Evolutionary conservation across 225 moss, liverwort and hornwort genomes (phyloP), one percentile per base, ranked within the genome.

Genomic region (Marchantia polymorpha): DNA sequence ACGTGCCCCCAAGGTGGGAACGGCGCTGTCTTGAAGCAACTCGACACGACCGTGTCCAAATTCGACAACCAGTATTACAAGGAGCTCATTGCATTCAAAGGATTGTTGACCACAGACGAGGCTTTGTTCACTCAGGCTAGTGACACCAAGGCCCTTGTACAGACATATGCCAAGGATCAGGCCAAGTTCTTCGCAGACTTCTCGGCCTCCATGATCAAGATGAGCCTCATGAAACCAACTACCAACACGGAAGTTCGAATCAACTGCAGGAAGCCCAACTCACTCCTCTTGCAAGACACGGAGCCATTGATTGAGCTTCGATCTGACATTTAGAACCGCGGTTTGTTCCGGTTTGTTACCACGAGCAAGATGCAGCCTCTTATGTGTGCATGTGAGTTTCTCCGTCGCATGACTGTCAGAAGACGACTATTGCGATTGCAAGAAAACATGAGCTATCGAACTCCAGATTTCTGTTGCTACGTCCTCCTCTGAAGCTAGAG

Each of bases 11-110:
- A 20, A 64, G 17, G 11, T 0, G 51, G 72, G n/a, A 78, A 81
- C 50, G 47, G 47, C 23, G 77, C 75, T 27, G 77, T 86, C 30
- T 81, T 78, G 27, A 73, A 46, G 49, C 3, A 10, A 10, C 23
- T 84, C 22, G 88, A 86, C 66, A n/a, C 16, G 46, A 83, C 88
- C 20, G 53, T 73, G 10, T 82, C 63, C 3, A 79, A 22, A 3
- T 89, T 89, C 76, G 84, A 89, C 79, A 89, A 89, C 73, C 47
- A 26, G 7, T 88, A 88, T 78, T 88, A 73, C 81, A 78, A 73
- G 47, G 74, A 83, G 11, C 55, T 84, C 0, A 23, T 72, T 13
- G 14, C 16, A 3, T 25, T 31, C 67, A 66, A 76, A 13, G 83
- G 77, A 20, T 12, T 82, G 25, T 39, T 88, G 9, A 54, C 10